Evolutionary conservation across 139 green algal species (phyloP).

Genomic region (Eudorina sp.): DNA sequence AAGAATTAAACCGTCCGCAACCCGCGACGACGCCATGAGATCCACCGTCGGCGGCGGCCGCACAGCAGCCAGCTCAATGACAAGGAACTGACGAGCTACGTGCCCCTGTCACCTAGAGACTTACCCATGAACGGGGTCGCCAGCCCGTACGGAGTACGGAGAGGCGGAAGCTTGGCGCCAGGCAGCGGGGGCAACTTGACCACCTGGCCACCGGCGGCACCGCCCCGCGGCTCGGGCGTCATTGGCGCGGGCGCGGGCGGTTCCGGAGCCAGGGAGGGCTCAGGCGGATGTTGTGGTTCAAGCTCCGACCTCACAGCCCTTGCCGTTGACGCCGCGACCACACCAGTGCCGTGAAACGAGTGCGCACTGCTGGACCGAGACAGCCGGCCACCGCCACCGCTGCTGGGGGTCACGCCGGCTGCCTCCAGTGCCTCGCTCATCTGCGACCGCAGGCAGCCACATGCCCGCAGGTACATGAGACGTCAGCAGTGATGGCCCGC

Average conservation of each 20-base stretch:
- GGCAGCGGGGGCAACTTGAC: constrained; percentile 44
- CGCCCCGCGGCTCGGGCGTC: neutral
- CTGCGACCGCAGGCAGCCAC: neutral
- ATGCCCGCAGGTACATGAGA: too few relatives aligned
- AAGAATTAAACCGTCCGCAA: too few relatives aligned
- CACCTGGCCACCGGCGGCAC: neutral
- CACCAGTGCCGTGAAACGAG: neutral
- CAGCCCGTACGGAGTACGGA: constrained; percentile 41
- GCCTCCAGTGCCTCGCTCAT: constrained; percentile 34
- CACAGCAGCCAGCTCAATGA: too few relatives aligned
- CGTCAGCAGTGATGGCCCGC: too few relatives aligned
- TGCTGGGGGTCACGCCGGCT: neutral
- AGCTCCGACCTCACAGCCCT: neutral
- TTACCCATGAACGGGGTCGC: constrained; percentile 45
- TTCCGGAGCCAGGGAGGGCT: constrained; percentile 5
- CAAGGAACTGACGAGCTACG: too few relatives aligned
- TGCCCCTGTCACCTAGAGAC: too few relatives aligned
- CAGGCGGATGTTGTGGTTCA: neutral
- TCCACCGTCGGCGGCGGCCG: too few relatives aligned
- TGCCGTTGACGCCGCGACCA: neutral
- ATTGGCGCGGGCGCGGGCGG: neutral
- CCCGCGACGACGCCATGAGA: too few relatives aligned
- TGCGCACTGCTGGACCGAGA: neutral
- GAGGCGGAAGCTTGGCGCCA: neutral
- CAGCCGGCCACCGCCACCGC: neutral